Base-by-base conservation (phyloP, 2,329 filamentous ascomycete genomes). In the Capronia epimyces region DNA sequence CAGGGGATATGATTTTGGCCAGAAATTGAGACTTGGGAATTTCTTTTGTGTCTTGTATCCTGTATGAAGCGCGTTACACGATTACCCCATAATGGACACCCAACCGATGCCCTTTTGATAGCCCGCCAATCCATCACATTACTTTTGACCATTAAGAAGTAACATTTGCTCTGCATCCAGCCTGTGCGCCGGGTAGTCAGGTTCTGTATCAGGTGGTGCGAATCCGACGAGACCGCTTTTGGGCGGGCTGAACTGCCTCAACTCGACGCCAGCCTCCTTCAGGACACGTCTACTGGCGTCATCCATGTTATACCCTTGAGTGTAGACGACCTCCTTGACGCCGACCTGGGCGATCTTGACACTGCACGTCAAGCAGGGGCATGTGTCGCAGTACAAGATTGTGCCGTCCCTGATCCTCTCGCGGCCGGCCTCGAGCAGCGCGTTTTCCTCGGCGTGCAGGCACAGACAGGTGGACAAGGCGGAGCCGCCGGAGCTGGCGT, bases 261-360 rank as follows among this genome's bases (percentile, higher is more conserved):
- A 71, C 55, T 78, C 80, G 15, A 97, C 87, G 1, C 91, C 91
- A 5, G 89, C 89, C 67, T 89, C 82, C 51, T 81, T 75, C 60
- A 98, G 87, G 22, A 98, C 86, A 45, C 80, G 79, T 7, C 90
- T 89, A 31, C 89, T 87, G 67, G 88, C 82, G 34, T 75, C 80
- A 65, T 98, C 93, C 85, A 98, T 96, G 66, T 91, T 91, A 67
- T 98, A 98, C 21, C 86, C 83, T 65, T 94, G 86, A 59, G 83
- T 90, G 64, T 95, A 98, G 12, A 98, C 90, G 12, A 98, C 93
- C 74, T 98, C 93, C 36, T 81, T 82, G 59, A 98, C 95, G 15
- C 93, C 93, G 6, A 97, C 89, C 72, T 98, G 93, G 18, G 89
- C 87, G 64, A 98, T 97, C 74, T 98, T 98, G 74, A 98, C 95